These are phyloP conservation scores for Leccinellum luteum DNA, from an alignment of 768 basidiomycete species.

Conservation along the genomic window DNA sequence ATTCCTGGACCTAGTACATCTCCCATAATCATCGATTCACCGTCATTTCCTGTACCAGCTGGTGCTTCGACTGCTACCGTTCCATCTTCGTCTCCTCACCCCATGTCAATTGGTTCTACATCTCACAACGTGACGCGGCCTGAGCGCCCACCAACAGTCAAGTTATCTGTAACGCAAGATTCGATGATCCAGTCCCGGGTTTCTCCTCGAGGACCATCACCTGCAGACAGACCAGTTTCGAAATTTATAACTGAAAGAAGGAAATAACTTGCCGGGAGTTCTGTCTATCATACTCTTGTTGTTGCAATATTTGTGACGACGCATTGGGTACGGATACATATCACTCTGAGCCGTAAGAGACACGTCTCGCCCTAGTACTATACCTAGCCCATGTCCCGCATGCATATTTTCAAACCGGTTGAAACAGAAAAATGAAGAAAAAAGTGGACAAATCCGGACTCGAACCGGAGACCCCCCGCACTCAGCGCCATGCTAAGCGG, in stretches of 20 bases:
- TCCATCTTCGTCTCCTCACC: constrained; percentile 4
- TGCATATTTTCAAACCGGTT: too few relatives aligned
- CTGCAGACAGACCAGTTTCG: constrained; percentile 22
- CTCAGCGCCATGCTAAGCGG: constrained; percentile 35
- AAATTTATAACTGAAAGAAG: constrained; percentile 35
- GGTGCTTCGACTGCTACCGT: neutral
- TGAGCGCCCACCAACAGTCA: constrained; percentile 26
- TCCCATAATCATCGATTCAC: constrained; percentile 17
- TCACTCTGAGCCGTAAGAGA: neutral
- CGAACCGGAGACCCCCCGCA: constrained; percentile 42
- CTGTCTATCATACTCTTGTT: neutral
- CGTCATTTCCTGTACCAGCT: constrained; percentile 15
- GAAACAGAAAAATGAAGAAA: too few relatives aligned
- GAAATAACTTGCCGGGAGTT: constrained; percentile 1
- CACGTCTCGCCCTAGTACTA: neutral
- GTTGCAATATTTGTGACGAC: neutral
- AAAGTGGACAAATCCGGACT: constrained; percentile 38
- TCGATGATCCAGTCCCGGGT: neutral
- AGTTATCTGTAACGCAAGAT: constrained; percentile 14
- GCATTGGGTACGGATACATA: neutral
- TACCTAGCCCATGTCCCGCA: neutral
- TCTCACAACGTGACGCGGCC: constrained; percentile 13
- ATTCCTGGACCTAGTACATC: constrained; percentile 4
- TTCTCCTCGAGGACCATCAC: neutral
- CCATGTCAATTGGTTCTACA: constrained; percentile 14